Percentiles rank a stretch among this genome's conserved stretches.
phyloP scores from a whole-genome alignment of 2,329 filamentous ascomycete species.

The Xylaria sp. region DNA sequence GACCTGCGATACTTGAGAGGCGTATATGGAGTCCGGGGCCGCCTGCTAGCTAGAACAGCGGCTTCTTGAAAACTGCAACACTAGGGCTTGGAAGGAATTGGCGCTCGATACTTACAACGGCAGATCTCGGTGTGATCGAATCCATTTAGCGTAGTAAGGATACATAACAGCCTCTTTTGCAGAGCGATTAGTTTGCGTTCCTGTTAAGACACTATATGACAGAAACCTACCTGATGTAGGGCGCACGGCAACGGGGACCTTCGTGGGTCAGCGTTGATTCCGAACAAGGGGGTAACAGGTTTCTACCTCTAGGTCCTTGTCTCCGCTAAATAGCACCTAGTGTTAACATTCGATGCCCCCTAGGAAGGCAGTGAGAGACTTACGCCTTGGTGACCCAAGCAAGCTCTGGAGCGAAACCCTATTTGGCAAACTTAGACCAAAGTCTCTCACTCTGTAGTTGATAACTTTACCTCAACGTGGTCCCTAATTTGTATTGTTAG shows the following conservation, averaged over 20 bases:
- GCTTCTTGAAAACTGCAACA: not conserved
- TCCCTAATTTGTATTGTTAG: slow-evolving; percentile 67
- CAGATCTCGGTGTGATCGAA: slow-evolving; percentile 92
- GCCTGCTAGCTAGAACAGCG: not conserved
- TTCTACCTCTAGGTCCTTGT: slow-evolving; percentile 78
- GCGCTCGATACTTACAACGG: slow-evolving; percentile 51
- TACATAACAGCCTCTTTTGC: slow-evolving; percentile 54
- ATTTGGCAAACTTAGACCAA: slow-evolving; percentile 2
- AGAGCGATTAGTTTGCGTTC: not conserved
- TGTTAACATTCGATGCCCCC: not conserved
- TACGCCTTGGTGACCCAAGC: slow-evolving; percentile 83
- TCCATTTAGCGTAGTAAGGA: slow-evolving; percentile 52
- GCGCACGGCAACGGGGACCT: slow-evolving; percentile 69
- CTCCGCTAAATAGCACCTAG: slow-evolving; percentile 55
- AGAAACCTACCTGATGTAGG: slow-evolving; percentile 58
- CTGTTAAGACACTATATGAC: not conserved
- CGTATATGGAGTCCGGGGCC: not conserved
- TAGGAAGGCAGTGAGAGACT: not conserved
- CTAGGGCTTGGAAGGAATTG: not conserved
- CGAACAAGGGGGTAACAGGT: not conserved
- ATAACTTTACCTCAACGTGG: slow-evolving; percentile 70
- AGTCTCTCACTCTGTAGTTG: not conserved
- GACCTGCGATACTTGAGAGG: not conserved
- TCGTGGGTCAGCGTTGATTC: slow-evolving; percentile 10
- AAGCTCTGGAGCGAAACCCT: slow-evolving; percentile 91